Base-by-base conservation (phyloP, 441 rosid species). In the Populus hybrid region DNA sequence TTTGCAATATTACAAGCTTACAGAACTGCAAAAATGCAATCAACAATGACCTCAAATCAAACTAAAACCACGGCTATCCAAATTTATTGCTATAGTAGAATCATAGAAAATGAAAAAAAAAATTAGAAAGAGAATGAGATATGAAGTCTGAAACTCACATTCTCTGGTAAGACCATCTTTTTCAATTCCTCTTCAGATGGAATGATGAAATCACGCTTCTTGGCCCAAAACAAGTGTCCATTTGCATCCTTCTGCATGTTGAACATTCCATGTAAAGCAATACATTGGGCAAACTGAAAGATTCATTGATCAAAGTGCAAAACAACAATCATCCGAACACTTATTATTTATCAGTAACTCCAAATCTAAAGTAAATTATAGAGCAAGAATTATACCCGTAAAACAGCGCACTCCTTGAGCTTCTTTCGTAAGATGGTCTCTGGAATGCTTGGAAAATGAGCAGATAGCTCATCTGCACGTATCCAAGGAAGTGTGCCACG, bases 111-210 rank as follows among this genome's bases (percentile, higher is more conserved):
- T 12, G 23, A 71, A 12, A 26, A 59, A 18, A 8, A 38, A 5
- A 35, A 75, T 81, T 70, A 74, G 12, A 16, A 23, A 24, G 32
- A 70, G 71, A 28, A 86, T 30, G 34, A 69, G n/a, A 72, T 82
- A 69, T 28, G 76, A 81, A 70, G 77, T 76, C 75, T 2, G 38
- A 73, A 80, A 86, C 97, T 91, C 81, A 93, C 99, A 81, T 93
- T 92, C 88, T 95, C 98, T 53, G 97, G 97, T 69, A 87, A 85
- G 82, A 89, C 97, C 83, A 93, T 72, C 82, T 90, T 90, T 83
- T 92, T 91, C 81, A 92, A 81, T 68, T 90, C 97, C 84, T 91
- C 93, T 86, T 95, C 98, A 69, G 97, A 78, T 75, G 99, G 97
- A 84, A 89, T 81, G 75, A 81, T 81, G 81, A 88, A 92, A 61